phyloP scores from a whole-genome alignment of 2,329 filamentous ascomycete species.

The Epichloe elymi region DNA sequence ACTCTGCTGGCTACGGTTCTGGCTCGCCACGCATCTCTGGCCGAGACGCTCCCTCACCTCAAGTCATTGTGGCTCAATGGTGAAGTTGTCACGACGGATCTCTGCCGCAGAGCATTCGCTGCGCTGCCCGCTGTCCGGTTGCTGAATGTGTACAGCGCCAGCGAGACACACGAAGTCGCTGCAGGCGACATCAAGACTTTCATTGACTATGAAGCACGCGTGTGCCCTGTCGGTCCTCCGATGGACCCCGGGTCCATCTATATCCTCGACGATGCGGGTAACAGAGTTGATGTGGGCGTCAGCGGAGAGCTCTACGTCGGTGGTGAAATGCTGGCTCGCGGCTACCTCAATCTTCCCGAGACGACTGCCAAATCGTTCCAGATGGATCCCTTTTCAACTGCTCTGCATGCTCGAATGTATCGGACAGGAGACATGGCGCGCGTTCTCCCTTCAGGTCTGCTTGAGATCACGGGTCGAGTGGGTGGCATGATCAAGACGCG shows the following conservation, averaged over 20 bases:
- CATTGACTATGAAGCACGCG: constrained; percentile 46
- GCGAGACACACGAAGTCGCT: constrained; percentile 69
- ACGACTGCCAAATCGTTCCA: constrained; percentile 62
- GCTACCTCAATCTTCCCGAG: constrained; percentile 69
- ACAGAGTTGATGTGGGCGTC: constrained; percentile 47
- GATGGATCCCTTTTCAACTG: constrained; percentile 47
- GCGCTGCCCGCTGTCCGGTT: constrained; percentile 56
- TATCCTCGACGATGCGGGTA: constrained; percentile 55
- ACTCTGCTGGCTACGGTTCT: constrained; percentile 65
- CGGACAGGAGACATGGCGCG: constrained; percentile 60
- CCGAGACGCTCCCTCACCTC: constrained; percentile 48
- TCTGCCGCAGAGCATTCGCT: constrained; percentile 53
- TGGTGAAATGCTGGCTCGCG: constrained; percentile 58
- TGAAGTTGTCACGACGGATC: constrained; percentile 68
- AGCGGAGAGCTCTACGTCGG: constrained; percentile 66
- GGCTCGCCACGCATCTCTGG: constrained; percentile 53
- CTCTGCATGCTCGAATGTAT: constrained; percentile 55
- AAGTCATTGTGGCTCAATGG: constrained; percentile 69
- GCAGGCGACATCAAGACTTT: constrained; percentile 63
- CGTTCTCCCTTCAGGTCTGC: constrained; percentile 50
- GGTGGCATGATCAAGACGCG: constrained; percentile 72
- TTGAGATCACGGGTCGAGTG: constrained; percentile 65
- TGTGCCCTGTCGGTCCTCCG: constrained; percentile 62
- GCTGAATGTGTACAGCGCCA: constrained; percentile 71
- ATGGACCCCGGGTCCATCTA: constrained; percentile 57